Evolutionary conservation across 768 basidiomycete species (phyloP).

Genomic region (Tylopilus cervinicoccineus): DNA sequence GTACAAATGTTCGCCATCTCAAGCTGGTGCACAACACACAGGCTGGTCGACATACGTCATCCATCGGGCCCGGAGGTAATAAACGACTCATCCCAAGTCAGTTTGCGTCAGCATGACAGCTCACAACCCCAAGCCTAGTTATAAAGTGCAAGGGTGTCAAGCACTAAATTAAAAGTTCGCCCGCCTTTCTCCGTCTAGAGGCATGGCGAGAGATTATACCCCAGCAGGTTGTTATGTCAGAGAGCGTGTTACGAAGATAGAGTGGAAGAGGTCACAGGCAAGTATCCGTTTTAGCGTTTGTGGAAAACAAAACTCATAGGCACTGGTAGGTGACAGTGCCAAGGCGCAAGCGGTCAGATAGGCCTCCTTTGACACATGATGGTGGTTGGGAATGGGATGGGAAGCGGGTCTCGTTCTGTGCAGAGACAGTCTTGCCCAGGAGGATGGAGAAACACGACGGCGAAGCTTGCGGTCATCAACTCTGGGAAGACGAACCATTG

Average conservation of each 20-base stretch:
- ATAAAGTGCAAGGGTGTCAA: constrained; percentile 7
- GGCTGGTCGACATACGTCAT: not conserved
- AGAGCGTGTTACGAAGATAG: not conserved
- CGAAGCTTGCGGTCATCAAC: not conserved
- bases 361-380: constrained; percentile 14
- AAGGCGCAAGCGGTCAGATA: constrained; percentile 6
- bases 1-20: no score
- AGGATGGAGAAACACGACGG: not conserved
- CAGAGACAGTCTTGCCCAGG: not conserved
- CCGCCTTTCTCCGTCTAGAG: not conserved
- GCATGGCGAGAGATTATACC: constrained; percentile 17
- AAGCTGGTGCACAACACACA: no score
- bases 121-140: not conserved
- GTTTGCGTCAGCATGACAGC: not conserved
- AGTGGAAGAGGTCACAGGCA: constrained; percentile 15
- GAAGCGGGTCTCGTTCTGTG: constrained; percentile 5
- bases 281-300: not conserved
- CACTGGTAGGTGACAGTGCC: constrained; percentile 13
- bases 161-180: not conserved
- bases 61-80: not conserved
- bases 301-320: not conserved
- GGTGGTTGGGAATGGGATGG: constrained; percentile 26
- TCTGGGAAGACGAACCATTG: not conserved
- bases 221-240: constrained; percentile 7
- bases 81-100: constrained; percentile 17